Conservation (phyloP, 768 basidiomycete genomes). For the Pholiota conissans region DNA sequence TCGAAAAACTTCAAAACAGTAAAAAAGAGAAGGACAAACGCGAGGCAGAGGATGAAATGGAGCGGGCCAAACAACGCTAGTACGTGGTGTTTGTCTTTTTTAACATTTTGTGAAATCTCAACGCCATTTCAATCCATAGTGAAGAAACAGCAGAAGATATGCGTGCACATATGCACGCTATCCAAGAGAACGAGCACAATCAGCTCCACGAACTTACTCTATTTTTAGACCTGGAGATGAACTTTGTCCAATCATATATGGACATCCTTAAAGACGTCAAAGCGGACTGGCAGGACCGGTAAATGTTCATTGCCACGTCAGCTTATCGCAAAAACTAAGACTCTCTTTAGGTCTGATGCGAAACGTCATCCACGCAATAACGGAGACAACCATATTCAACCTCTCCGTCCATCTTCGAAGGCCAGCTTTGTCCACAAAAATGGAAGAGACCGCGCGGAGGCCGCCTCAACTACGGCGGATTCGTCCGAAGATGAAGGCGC, state of each 20-base stretch:
- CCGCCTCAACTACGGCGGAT: constrained; percentile 21
- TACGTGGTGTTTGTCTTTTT: constrained; percentile 29
- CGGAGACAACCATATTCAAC: background rate
- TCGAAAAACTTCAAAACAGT: constrained; percentile 61
- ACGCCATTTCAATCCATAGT: constrained; percentile 36
- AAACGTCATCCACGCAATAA: background rate
- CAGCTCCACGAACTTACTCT: constrained; percentile 70
- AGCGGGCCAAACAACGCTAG: constrained; percentile 74
- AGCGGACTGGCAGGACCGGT: constrained; percentile 64
- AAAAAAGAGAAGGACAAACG: constrained; percentile 84
- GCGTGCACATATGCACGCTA: constrained; percentile 72
- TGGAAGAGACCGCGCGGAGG: background rate
- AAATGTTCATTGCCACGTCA: background rate
- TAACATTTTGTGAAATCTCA: constrained; percentile 8
- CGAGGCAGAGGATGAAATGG: constrained; percentile 83
- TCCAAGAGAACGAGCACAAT: constrained; percentile 76
- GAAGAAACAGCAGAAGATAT: constrained; percentile 88
- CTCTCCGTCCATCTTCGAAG: background rate
- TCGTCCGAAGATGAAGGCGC: constrained; percentile 38
- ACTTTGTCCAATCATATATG: constrained; percentile 71
- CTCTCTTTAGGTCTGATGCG: background rate
- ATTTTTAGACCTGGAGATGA: constrained; percentile 73
- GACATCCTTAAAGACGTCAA: constrained; percentile 74
- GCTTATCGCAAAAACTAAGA: background rate
- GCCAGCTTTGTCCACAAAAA: background rate